A percentile compares a stretch with the other conserved stretches of the same genome.
phyloP scores from a whole-genome alignment of 495 filamentous ascomycete genomes.

The Talaromyces nanjingensis region DNA sequence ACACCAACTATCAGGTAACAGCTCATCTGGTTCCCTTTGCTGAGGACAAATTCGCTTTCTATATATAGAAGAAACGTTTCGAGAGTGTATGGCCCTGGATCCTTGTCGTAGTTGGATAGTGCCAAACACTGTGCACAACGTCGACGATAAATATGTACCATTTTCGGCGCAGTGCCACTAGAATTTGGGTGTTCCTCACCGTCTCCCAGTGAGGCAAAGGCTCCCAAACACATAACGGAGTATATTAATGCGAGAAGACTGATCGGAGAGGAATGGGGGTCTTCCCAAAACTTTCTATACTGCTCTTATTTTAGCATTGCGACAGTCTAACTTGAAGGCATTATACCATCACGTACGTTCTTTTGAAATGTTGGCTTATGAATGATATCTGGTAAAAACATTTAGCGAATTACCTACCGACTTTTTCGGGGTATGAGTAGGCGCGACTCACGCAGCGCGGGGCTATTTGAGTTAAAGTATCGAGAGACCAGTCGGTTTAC shows the following conservation, averaged over 20 bases:
- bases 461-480: constrained; percentile 1
- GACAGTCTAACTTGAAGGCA: background rate
- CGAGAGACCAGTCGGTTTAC: constrained; percentile 2
- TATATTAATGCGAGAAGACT: background rate
- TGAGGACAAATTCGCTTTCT: background rate
- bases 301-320: background rate
- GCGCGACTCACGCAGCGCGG: background rate
- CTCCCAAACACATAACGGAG: background rate
- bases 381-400: background rate
- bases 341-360: background rate
- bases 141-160: background rate
- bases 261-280: background rate
- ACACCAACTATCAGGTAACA: constrained; percentile 92
- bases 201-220: background rate
- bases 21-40: background rate
- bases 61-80: background rate
- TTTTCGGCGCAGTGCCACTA: background rate
- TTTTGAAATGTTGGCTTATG: constrained; percentile 3
- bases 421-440: background rate
- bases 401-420: background rate
- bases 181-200: background rate
- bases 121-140: background rate
- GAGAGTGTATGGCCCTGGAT: background rate
- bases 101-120: background rate
- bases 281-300: background rate